These are phyloP conservation scores for Kalmusia sp. DNA, from an alignment of 2,329 filamentous ascomycete species.

Conservation along the genomic window DNA sequence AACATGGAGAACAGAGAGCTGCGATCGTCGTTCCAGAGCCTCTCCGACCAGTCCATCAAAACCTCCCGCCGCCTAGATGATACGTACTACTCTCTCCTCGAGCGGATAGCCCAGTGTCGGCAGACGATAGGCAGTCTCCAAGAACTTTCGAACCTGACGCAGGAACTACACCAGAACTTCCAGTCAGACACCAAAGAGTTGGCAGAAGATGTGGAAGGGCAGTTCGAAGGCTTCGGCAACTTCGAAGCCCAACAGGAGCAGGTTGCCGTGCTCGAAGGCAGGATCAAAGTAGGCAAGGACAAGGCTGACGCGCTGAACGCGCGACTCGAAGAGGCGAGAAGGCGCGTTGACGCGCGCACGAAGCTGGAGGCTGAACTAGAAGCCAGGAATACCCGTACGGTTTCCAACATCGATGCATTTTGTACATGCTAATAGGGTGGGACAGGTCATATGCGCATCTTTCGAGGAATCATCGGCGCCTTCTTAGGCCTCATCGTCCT, in stretches of 20 bases:
- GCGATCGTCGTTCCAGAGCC: slow-evolving; percentile 47
- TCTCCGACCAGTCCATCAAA: slow-evolving; percentile 66
- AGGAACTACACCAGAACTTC: slow-evolving; percentile 66
- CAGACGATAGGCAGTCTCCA: slow-evolving; percentile 70
- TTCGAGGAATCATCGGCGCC: slow-evolving; percentile 66
- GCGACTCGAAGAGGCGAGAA: slow-evolving; percentile 69
- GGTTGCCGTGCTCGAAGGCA: slow-evolving; percentile 67
- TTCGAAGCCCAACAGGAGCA: slow-evolving; percentile 71
- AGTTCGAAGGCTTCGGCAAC: slow-evolving; percentile 66
- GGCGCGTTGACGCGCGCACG: slow-evolving; percentile 72
- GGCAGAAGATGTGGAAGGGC: slow-evolving; percentile 64
- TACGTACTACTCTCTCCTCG: slow-evolving; percentile 75
- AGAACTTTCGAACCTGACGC: slow-evolving; percentile 69
- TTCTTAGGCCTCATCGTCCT: slow-evolving; percentile 55
- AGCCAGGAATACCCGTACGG: slow-evolving; percentile 61
- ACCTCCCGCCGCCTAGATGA: slow-evolving; percentile 74
- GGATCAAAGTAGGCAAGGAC: slow-evolving; percentile 66
- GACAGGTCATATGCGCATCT: slow-evolving; percentile 62
- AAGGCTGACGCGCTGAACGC: slow-evolving; percentile 66
- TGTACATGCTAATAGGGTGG: slow-evolving; percentile 17
- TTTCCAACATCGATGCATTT: not conserved
- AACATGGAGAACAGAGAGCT: slow-evolving; percentile 45
- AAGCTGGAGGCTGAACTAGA: slow-evolving; percentile 71
- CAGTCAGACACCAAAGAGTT: slow-evolving; percentile 65
- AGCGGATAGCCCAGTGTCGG: slow-evolving; percentile 70